phyloP scores from a whole-genome alignment of 2,329 filamentous ascomycete genomes.

The Lomentospora prolificans region DNA sequence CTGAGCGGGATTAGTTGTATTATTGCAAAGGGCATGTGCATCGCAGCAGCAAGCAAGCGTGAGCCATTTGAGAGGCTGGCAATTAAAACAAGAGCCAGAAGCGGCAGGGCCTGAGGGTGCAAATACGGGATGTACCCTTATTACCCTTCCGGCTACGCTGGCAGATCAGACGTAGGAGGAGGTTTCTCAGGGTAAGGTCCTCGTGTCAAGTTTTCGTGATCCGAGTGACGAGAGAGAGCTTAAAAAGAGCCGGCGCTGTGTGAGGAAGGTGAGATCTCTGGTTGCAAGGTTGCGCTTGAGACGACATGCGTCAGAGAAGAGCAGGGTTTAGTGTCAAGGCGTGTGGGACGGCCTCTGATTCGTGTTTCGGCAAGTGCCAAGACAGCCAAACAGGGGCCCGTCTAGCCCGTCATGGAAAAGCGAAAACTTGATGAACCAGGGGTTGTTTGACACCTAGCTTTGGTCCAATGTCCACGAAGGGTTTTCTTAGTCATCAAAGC shows the following conservation, averaged over 20 bases:
- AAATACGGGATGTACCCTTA: not conserved
- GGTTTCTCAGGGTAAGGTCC: constrained; percentile 1
- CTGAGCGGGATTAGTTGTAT: not conserved
- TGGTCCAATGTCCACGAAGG: not conserved
- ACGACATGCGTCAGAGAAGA: not conserved
- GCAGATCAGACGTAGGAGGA: constrained; percentile 8
- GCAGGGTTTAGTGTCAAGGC: constrained; percentile 3
- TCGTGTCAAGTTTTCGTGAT: constrained; percentile 1
- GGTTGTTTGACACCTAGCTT: not conserved
- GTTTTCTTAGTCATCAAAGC: not conserved
- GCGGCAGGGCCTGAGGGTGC: not conserved
- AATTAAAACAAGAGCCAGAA: not conserved
- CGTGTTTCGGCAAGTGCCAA: not conserved
- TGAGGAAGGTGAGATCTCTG: not conserved
- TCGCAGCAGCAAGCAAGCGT: not conserved
- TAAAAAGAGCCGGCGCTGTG: not conserved
- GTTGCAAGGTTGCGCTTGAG: constrained; percentile 2
- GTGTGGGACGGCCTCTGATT: not conserved
- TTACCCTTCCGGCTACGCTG: not conserved
- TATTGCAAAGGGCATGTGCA: not conserved
- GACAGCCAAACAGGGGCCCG: not conserved
- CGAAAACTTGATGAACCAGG: not conserved
- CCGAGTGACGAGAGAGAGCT: not conserved
- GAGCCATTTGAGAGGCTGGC: not conserved
- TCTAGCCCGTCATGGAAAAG: too few species aligned